These are phyloP conservation scores for Colletotrichum spaethianum DNA, from an alignment of 2,329 filamentous ascomycete species.

Conservation along the genomic window DNA sequence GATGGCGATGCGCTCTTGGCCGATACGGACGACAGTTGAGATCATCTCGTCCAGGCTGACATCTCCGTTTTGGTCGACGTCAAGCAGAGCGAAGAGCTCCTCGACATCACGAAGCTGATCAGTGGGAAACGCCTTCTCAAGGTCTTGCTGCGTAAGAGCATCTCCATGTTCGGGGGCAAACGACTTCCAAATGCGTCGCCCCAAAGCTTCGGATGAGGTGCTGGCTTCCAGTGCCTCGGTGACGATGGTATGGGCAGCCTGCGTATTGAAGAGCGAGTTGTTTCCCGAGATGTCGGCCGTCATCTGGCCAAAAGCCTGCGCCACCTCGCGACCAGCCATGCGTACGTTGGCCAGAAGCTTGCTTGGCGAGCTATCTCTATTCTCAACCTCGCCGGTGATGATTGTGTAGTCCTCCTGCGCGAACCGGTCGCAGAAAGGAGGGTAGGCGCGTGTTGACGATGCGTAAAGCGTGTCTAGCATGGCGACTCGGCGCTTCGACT, in stretches of 20 bases:
- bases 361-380: conserved; percentile 23
- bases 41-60: conserved; percentile 29
- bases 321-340: conserved; percentile 21
- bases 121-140: conserved; percentile 12
- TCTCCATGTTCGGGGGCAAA: not conserved
- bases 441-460: conserved; percentile 15
- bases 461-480: conserved; percentile 20
- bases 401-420: conserved; percentile 27
- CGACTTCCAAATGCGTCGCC: conserved; percentile 18
- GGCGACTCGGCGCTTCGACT: conserved; percentile 20
- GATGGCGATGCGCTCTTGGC: conserved; percentile 26
- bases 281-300: conserved; percentile 14
- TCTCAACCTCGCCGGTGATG: conserved; percentile 18
- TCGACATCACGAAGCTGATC: conserved; percentile 6
- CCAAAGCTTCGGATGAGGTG: conserved; percentile 11
- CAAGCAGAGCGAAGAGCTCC: conserved; percentile 26
- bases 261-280: conserved; percentile 22
- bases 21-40: not conserved
- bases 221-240: conserved; percentile 24
- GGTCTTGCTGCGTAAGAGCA: conserved; percentile 6
- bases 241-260: conserved; percentile 26
- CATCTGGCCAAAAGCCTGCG: conserved; percentile 28
- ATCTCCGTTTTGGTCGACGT: conserved; percentile 24
- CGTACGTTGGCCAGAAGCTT: conserved; percentile 28
- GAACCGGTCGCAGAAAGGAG: conserved; percentile 25